These are phyloP conservation scores for Sapria himalayana DNA, from an alignment of 345 rosid genomes.

Conservation along the genomic window DNA sequence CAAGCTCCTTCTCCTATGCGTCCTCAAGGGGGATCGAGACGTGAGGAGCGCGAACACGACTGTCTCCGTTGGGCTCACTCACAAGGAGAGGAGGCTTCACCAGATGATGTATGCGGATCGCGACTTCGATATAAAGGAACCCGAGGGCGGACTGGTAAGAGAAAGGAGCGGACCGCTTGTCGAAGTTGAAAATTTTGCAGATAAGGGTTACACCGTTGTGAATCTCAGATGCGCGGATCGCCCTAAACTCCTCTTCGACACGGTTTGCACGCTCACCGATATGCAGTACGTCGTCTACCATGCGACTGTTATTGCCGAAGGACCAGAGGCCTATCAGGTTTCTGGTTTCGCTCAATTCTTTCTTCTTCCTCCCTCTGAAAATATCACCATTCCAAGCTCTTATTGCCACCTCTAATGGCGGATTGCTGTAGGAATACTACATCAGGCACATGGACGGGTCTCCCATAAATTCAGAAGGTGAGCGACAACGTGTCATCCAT, in stretches of 20 bases:
- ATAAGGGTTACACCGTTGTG: constrained; percentile 59
- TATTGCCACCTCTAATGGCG: too few relatives aligned
- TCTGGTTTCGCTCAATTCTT: constrained; percentile 1
- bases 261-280: constrained; percentile 64
- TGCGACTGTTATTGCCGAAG: constrained; percentile 52
- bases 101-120: constrained; percentile 84
- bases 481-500: constrained; percentile 71
- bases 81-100: constrained; percentile 55
- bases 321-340: constrained; percentile 68
- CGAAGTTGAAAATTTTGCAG: constrained; percentile 38
- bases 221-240: constrained; percentile 49
- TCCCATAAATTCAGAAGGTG: constrained; percentile 84
- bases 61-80: constrained; percentile 49
- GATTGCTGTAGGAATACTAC: constrained; percentile 60
- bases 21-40: constrained; percentile 49
- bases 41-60: constrained; percentile 43
- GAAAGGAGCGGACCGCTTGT: constrained; percentile 24
- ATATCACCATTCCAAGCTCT: too few relatives aligned
- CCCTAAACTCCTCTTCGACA: constrained; percentile 56
- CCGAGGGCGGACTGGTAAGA: constrained; percentile 14
- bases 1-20: constrained; percentile 39
- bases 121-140: constrained; percentile 30
- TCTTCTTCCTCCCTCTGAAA: too few relatives aligned
- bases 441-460: constrained; percentile 77
- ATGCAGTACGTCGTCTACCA: constrained; percentile 68